phyloP scores from a whole-genome alignment of 2,329 filamentous ascomycete genomes.

The Talaromyces sp. region DNA sequence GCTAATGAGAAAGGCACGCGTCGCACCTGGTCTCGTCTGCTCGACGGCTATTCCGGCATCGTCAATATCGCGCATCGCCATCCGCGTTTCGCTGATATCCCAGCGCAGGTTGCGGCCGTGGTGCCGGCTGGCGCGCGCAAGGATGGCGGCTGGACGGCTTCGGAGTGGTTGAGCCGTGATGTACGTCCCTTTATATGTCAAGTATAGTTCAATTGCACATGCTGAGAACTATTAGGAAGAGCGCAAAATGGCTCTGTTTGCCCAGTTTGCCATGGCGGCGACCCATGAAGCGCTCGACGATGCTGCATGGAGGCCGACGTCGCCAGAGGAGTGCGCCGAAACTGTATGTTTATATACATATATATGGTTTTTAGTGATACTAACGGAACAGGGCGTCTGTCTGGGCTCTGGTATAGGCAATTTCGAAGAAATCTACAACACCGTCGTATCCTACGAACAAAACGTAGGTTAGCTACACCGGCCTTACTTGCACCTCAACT shows the following conservation, averaged over 20 bases:
- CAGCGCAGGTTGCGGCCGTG: conserved; percentile 78
- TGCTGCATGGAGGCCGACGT: conserved; percentile 66
- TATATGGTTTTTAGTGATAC: conserved; percentile 6
- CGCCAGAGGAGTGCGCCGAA: conserved; percentile 60
- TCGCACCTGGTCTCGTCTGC: conserved; percentile 72
- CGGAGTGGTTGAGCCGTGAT: conserved; percentile 40
- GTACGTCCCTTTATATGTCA: conserved; percentile 21
- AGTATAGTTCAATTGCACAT: neutral
- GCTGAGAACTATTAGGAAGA: conserved; percentile 44
- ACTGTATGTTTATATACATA: conserved; percentile 49
- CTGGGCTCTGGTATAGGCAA: conserved; percentile 95
- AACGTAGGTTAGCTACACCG: conserved; percentile 49
- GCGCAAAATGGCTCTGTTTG: conserved; percentile 82
- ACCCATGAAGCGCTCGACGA: conserved; percentile 80
- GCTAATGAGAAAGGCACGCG: conserved; percentile 51
- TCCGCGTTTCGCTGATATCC: conserved; percentile 63
- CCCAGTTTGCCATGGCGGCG: conserved; percentile 86
- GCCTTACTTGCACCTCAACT: neutral
- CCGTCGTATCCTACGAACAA: conserved; percentile 68
- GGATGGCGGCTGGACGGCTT: conserved; percentile 39
- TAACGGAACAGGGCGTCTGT: conserved; percentile 65
- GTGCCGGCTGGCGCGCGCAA: conserved; percentile 58
- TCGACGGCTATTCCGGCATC: conserved; percentile 76
- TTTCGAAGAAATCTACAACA: conserved; percentile 82
- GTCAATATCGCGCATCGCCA: conserved; percentile 63